Conservation (phyloP, 2,329 filamentous ascomycete species). For the Colletotrichum tropicale region DNA sequence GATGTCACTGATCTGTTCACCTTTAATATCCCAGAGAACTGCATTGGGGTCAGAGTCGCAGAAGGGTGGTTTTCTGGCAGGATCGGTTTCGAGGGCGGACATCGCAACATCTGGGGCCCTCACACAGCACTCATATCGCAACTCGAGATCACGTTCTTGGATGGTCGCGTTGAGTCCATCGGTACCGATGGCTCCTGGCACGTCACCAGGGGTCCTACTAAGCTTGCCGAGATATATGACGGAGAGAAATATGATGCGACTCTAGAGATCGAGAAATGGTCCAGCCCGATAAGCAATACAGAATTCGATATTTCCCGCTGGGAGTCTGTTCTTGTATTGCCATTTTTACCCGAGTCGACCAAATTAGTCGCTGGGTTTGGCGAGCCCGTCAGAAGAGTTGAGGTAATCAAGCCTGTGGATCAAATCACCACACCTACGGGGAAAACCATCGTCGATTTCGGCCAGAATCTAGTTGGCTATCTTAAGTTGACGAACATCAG, state of each 20-base stretch:
- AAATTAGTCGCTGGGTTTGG: background rate
- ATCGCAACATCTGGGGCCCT: slow-evolving; percentile 29
- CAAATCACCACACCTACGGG: slow-evolving; percentile 35
- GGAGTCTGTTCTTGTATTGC: background rate
- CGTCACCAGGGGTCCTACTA: background rate
- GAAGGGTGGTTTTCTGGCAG: slow-evolving; percentile 48
- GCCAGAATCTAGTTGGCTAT: slow-evolving; percentile 47
- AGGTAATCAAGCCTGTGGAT: slow-evolving; percentile 29
- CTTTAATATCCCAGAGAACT: slow-evolving; percentile 27
- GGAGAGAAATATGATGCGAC: slow-evolving; percentile 21
- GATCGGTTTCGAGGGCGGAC: slow-evolving; percentile 23
- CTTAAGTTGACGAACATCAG: slow-evolving; percentile 27
- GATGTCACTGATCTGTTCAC: slow-evolving; percentile 49
- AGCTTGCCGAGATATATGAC: slow-evolving; percentile 19
- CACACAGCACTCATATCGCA: background rate
- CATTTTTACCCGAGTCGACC: background rate
- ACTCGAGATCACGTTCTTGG: background rate
- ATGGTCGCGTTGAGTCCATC: background rate
- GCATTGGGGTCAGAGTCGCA: slow-evolving; percentile 44
- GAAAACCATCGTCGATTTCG: slow-evolving; percentile 46
- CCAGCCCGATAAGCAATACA: background rate
- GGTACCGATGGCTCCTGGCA: background rate
- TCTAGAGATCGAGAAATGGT: slow-evolving; percentile 3
- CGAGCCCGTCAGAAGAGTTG: slow-evolving; percentile 23
- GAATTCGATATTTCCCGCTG: background rate